Base-by-base conservation (phyloP, 2,329 filamentous ascomycete species). In the Fusarium sp. region DNA sequence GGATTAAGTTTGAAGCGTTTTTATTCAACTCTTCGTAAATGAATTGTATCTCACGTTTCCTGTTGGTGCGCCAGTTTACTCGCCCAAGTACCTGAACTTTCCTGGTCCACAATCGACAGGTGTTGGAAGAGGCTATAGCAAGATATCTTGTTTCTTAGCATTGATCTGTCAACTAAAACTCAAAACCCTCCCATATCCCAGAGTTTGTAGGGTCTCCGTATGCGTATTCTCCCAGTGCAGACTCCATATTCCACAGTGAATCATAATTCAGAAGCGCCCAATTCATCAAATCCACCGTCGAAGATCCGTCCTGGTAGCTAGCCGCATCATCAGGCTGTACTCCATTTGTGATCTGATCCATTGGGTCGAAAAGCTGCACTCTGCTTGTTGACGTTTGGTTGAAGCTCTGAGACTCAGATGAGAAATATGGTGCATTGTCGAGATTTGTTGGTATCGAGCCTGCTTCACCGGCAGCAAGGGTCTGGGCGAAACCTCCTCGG, bases 201-300 rank as follows among this genome's bases (percentile, higher is more conserved):
- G 60, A 34, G 1, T 43, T 68, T 0, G 39, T 54, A 1, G 65
- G 54, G 16, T 68, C 66, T 27, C 66, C 65, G 15, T 68, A 68
- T 0, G 65, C 66, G n/a, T 68, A 68, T 2, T 68, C 65, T 0
- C 66, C 66, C 4, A 68, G 9, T 0, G 65, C 66, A 37, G 66
- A 68, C 18, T 65, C 66, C 66, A 68, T 68, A 2, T 68, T 68
- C 66, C 66, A 68, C 0, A 68, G 1, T 0, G 65, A 68, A n/a
- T 68, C 65, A 5, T 68, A 68, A 7, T 53, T 68, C 3, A 68
- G 9, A 0, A 68, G 5, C 1, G 66, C 55, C 66, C 65, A 68
- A 7, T 68, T 68, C 0, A 57, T 52, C 18, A 50, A 36, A 15
- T 59, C 56, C 8, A 51, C 46, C 4, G 56, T 3, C 27, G 48